phyloP scores from a whole-genome alignment of 352 stramenopile species.

The Phytophthora fragariae region DNA sequence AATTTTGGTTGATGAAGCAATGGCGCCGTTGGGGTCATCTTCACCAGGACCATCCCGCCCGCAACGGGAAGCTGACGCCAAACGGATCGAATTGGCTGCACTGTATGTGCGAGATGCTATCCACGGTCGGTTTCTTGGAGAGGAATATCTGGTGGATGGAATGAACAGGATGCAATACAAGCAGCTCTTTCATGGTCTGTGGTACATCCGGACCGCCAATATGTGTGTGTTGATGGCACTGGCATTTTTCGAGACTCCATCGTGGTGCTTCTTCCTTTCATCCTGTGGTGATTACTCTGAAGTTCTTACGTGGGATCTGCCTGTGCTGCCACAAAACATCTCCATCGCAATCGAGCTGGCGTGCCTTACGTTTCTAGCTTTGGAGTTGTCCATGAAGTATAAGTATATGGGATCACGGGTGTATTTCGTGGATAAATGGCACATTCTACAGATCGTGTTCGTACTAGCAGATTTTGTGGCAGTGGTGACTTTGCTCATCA shows the following conservation, averaged over 20 bases:
- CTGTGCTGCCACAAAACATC: constrained; percentile 35
- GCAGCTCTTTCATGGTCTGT: constrained; percentile 57
- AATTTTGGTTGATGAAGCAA: constrained; percentile 26
- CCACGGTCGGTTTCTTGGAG: constrained; percentile 55
- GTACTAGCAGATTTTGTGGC: constrained; percentile 52
- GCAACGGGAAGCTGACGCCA: constrained; percentile 11
- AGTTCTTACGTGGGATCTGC: constrained; percentile 48
- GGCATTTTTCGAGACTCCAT: constrained; percentile 65
- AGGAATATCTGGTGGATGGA: constrained; percentile 57
- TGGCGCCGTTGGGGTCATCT: constrained; percentile 12
- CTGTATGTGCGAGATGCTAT: constrained; percentile 58
- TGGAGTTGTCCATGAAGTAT: constrained; percentile 61
- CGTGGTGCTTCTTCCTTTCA: constrained; percentile 57
- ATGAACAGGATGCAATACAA: constrained; percentile 59
- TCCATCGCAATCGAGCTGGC: constrained; percentile 53
- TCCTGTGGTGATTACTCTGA: constrained; percentile 44
- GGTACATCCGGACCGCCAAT: constrained; percentile 50
- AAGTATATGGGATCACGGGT: constrained; percentile 56
- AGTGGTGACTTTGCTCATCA: constrained; percentile 47
- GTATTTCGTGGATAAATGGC: constrained; percentile 68
- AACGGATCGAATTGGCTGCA: constrained; percentile 50
- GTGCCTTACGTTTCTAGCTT: constrained; percentile 50
- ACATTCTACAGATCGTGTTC: constrained; percentile 55
- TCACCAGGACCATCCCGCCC: constrained; percentile 5
- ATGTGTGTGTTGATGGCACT: constrained; percentile 56